A percentile compares a stretch with the other conserved stretches of the same genome.
These are phyloP conservation scores for Globisporangium alternatum DNA, from an alignment of 352 stramenopile genomes.

Conservation along the genomic window DNA sequence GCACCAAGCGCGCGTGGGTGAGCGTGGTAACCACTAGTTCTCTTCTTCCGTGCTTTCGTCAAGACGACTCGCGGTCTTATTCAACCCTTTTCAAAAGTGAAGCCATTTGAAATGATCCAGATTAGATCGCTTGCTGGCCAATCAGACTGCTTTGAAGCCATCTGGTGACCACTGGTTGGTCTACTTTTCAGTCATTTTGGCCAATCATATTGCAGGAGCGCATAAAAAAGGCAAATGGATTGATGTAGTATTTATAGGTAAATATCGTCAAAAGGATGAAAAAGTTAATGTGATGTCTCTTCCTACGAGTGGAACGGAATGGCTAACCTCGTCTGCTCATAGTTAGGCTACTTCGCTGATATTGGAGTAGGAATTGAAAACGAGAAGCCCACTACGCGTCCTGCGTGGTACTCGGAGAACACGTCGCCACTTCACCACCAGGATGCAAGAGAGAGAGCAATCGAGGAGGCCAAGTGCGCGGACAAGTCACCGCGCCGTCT, in stretches of 20 bases:
- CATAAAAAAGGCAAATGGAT: conserved; percentile 21
- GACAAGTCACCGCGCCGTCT: conserved; percentile 31
- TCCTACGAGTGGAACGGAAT: conserved; percentile 38
- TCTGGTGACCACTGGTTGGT: background rate
- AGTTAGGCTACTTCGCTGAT: conserved; percentile 58
- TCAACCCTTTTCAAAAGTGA: background rate
- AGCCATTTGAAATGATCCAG: background rate
- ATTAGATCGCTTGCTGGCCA: conserved; percentile 13
- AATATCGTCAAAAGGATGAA: conserved; percentile 61
- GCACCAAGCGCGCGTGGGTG: background rate
- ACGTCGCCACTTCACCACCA: conserved; percentile 20
- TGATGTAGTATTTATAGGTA: conserved; percentile 36
- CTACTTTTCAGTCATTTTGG: background rate
- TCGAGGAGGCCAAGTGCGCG: background rate
- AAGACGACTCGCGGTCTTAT: conserved; percentile 4
- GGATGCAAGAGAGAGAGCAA: conserved; percentile 34
- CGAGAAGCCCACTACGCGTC: conserved; percentile 37
- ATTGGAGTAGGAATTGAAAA: conserved; percentile 23
- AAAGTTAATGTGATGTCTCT: conserved; percentile 55
- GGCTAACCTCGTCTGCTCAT: conserved; percentile 60
- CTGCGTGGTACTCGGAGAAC: conserved; percentile 60
- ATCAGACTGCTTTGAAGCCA: conserved; percentile 9
- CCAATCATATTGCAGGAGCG: conserved; percentile 13
- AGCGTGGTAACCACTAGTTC: background rate
- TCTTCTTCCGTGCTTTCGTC: background rate